phyloP scores from a whole-genome alignment of 192 early-diverging fungal genomes.

The Gigaspora rosea region DNA sequence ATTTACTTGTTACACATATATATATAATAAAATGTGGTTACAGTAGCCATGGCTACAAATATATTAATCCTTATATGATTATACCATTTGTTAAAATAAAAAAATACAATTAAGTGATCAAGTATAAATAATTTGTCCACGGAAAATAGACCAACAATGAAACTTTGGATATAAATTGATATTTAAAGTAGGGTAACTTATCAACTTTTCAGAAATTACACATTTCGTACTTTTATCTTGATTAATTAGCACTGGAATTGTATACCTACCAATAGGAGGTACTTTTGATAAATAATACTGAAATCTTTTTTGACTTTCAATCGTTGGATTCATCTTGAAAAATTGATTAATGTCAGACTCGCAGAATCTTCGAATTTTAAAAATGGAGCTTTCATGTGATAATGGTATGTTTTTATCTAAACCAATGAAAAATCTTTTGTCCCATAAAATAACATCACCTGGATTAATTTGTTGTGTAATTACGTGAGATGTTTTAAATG shows the following conservation, averaged over 20 bases:
- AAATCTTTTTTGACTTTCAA: not conserved
- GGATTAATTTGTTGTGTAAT: not conserved
- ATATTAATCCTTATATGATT: no score
- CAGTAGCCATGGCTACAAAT: no score
- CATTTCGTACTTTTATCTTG: not conserved
- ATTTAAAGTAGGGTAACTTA: not conserved
- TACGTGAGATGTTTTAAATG: constrained; percentile 7
- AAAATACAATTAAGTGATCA: no score
- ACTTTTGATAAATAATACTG: not conserved
- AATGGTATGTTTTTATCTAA: not conserved
- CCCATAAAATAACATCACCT: constrained; percentile 20
- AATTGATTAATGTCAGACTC: not conserved
- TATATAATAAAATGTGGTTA: no score
- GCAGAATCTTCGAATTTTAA: not conserved
- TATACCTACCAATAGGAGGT: not conserved
- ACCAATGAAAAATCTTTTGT: constrained; percentile 27
- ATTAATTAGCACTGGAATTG: not conserved
- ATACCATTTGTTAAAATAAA: no score
- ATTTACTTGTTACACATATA: no score
- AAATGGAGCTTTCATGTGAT: not conserved
- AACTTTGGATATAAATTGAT: not conserved
- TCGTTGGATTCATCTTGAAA: not conserved
- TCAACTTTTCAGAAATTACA: not conserved
- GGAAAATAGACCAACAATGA: constrained; percentile 2
- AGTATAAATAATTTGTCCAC: not conserved